Evolutionary conservation across 352 stramenopile genomes (phyloP).

Genomic region (Aphanomyces stellatus): DNA sequence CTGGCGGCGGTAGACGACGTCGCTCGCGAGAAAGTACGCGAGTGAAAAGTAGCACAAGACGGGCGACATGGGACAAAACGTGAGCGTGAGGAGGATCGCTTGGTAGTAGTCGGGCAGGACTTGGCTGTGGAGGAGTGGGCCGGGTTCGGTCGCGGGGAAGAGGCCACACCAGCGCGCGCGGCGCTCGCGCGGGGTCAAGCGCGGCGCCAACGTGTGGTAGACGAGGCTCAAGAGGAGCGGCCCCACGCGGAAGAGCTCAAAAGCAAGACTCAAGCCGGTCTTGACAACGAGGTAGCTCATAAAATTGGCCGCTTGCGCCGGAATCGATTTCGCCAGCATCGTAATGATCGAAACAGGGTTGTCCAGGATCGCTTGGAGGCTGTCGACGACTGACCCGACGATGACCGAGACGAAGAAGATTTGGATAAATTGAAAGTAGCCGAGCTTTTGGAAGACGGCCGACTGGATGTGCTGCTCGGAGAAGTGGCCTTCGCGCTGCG

Average conservation of each 20-base stretch:
- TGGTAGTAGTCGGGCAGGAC: slow-evolving; percentile 54
- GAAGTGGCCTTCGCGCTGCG: slow-evolving; percentile 50
- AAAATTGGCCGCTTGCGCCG: slow-evolving; percentile 77
- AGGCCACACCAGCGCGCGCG: slow-evolving; percentile 50
- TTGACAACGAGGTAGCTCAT: slow-evolving; percentile 75
- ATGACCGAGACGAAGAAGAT: slow-evolving; percentile 79
- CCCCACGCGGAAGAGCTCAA: slow-evolving; percentile 57
- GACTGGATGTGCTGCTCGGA: slow-evolving; percentile 57
- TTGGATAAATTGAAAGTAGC: slow-evolving; percentile 74
- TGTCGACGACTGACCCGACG: slow-evolving; percentile 57
- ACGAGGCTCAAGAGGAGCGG: slow-evolving; percentile 39
- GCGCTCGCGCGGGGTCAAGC: slow-evolving; percentile 49
- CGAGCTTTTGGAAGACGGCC: slow-evolving; percentile 63
- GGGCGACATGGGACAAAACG: slow-evolving; percentile 68
- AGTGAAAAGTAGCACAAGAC: slow-evolving; percentile 68
- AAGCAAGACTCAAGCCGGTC: slow-evolving; percentile 41
- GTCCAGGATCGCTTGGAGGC: slow-evolving; percentile 57
- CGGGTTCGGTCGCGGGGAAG: slow-evolving; percentile 34
- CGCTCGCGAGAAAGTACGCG: slow-evolving; percentile 58
- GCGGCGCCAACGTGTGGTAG: slow-evolving; percentile 48
- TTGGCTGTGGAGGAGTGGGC: slow-evolving; percentile 52
- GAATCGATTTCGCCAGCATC: slow-evolving; percentile 68
- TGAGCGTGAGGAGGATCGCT: slow-evolving; percentile 60
- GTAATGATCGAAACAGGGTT: slow-evolving; percentile 55
- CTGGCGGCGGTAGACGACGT: slow-evolving; percentile 61